Conservation (phyloP, 208 protist genomes). For the Trypanosoma vivax region DNA sequence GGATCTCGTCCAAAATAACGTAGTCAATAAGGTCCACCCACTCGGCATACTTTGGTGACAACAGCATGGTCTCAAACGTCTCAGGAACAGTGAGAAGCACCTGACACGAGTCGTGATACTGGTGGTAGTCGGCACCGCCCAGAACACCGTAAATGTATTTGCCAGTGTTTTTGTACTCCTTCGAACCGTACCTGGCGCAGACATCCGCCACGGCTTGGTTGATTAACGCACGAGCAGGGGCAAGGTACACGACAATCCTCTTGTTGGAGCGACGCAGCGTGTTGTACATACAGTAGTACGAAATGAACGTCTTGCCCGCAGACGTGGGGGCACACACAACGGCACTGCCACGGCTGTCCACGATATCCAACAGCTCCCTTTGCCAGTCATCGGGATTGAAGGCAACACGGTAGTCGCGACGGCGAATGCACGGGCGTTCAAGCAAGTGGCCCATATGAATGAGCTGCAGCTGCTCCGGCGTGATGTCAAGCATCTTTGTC, state of each 20-base stretch:
- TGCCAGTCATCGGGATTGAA: conserved; percentile 96
- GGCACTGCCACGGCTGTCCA: conserved; percentile 86
- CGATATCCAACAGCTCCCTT: conserved; percentile 90
- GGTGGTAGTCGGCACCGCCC: conserved; percentile 80
- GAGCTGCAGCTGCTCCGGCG: conserved; percentile 79
- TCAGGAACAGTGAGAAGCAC: conserved; percentile 92
- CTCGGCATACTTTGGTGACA: conserved; percentile 80
- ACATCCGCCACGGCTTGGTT: conserved; percentile 94
- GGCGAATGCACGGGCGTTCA: conserved; percentile 66
- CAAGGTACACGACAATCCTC: conserved; percentile 89
- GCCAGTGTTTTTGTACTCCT: conserved; percentile 71
- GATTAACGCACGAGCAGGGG: conserved; percentile 91
- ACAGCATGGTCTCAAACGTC: conserved; percentile 89
- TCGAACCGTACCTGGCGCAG: conserved; percentile 86
- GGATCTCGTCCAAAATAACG: conserved; percentile 95
- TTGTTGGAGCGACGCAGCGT: conserved; percentile 78
- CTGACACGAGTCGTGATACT: conserved; percentile 85
- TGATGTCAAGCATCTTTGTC: conserved; percentile 38
- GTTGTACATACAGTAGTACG: conserved; percentile 94
- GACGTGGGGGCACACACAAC: conserved; percentile 95
- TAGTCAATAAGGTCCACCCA: conserved; percentile 88
- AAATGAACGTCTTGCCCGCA: conserved; percentile 95
- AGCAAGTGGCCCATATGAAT: conserved; percentile 88
- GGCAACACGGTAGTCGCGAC: conserved; percentile 77
- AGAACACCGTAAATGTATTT: conserved; percentile 83